phyloP scores from a whole-genome alignment of 345 rosid genomes.

The Heritiera littoralis region DNA sequence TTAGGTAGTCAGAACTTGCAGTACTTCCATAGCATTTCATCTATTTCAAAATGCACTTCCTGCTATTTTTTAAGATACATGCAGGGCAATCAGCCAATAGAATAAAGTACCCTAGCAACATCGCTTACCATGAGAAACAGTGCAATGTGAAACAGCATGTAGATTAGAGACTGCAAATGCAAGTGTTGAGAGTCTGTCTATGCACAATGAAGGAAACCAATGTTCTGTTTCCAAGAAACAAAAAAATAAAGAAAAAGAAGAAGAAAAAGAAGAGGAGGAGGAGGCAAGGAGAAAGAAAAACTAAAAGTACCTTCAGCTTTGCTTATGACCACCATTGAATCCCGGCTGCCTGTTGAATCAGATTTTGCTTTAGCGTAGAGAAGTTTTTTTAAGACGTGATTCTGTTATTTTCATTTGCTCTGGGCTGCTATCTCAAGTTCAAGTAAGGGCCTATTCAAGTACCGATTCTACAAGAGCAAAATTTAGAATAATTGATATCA shows the following conservation, averaged over 20 bases:
- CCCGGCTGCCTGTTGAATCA: conserved; percentile 29
- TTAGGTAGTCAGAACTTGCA: background rate
- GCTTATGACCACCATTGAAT: conserved; percentile 30
- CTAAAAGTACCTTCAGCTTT: conserved; percentile 57
- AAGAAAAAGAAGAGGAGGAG: background rate
- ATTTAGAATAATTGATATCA: conserved; percentile 10
- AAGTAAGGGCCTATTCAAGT: conserved; percentile 65
- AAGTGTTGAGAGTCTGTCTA: background rate
- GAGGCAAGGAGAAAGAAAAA: conserved; percentile 10
- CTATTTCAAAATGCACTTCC: background rate
- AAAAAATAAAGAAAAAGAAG: background rate
- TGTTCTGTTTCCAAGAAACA: background rate
- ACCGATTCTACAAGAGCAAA: conserved; percentile 57
- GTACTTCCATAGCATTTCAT: background rate
- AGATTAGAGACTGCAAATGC: background rate
- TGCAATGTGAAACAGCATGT: background rate
- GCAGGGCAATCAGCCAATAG: background rate
- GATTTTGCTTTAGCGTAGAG: conserved; percentile 44
- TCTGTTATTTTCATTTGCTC: conserved; percentile 93
- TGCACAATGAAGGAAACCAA: background rate
- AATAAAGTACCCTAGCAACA: conserved; percentile 6
- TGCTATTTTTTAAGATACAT: background rate
- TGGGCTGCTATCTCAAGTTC: conserved; percentile 87
- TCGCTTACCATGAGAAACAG: background rate
- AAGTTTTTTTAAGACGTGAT: conserved; percentile 74